phyloP scores from a whole-genome alignment of 106 monocot genomes.

The Acorus calamus region DNA sequence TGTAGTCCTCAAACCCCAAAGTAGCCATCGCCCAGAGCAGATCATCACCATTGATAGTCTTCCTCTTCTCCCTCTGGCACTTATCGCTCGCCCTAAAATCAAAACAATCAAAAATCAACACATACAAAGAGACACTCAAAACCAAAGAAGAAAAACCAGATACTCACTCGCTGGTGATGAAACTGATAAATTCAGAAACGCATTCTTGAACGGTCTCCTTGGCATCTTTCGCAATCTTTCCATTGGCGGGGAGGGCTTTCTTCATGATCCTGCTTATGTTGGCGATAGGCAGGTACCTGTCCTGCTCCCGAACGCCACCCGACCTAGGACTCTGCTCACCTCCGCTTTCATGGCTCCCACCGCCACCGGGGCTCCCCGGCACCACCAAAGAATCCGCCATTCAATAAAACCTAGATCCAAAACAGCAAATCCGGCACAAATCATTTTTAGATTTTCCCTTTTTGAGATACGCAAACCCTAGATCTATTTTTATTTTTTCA shows the following conservation, averaged over 20 bases:
- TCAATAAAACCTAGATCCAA: slow-evolving; percentile 11
- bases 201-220: slow-evolving; percentile 26
- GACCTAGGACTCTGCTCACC: slow-evolving; percentile 25
- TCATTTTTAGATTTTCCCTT: no score
- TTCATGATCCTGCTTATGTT: slow-evolving; percentile 26
- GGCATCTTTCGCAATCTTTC: slow-evolving; percentile 22
- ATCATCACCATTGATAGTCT: slow-evolving; percentile 27
- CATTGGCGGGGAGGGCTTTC: slow-evolving; percentile 22
- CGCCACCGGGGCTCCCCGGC: slow-evolving; percentile 16
- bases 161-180: slow-evolving; percentile 19
- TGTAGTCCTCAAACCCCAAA: slow-evolving; percentile 39
- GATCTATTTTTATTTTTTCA: background rate
- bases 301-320: slow-evolving; percentile 13
- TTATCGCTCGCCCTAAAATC: slow-evolving; percentile 31
- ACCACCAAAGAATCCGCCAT: slow-evolving; percentile 14
- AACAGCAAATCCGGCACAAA: background rate
- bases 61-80: slow-evolving; percentile 35
- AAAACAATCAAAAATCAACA: background rate
- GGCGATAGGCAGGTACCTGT: slow-evolving; percentile 21
- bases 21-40: slow-evolving; percentile 43
- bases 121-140: background rate
- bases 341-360: slow-evolving; percentile 23
- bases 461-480: slow-evolving; percentile 1
- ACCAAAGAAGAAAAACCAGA: background rate
- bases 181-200: background rate